Evolutionary conservation across 176 grass and related monocot genomes (phyloP).

Genomic region (Puccinellia tenuiflora): DNA sequence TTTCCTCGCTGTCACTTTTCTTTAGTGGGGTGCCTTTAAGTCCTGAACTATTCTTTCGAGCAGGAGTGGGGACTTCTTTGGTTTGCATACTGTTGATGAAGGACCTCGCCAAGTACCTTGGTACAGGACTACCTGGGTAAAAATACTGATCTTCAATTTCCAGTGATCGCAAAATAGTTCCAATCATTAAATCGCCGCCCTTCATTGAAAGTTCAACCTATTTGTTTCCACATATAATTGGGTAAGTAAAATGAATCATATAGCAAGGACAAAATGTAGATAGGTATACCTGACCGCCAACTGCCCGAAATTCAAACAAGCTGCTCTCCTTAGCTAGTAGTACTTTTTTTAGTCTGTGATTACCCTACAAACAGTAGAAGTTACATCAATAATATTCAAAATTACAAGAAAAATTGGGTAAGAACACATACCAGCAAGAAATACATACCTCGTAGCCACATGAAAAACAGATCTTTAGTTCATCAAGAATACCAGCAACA

Average conservation of each 20-base stretch:
- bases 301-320: slow-evolving; percentile 92
- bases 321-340: slow-evolving; percentile 71
- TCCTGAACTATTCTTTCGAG: slow-evolving; percentile 38
- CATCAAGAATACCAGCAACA: slow-evolving; percentile 89
- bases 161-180: slow-evolving; percentile 83
- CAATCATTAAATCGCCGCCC: slow-evolving; percentile 72
- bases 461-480: slow-evolving; percentile 80
- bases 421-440: background rate
- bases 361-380: slow-evolving; percentile 43
- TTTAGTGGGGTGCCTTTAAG: slow-evolving; percentile 35
- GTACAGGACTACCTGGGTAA: slow-evolving; percentile 43
- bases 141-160: slow-evolving; percentile 92
- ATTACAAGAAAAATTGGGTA: slow-evolving; percentile 8
- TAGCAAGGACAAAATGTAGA: slow-evolving; percentile 1
- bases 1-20: slow-evolving; percentile 80
- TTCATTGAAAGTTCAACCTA: slow-evolving; percentile 91
- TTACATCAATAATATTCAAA: slow-evolving; percentile 15
- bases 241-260: slow-evolving; percentile 9
- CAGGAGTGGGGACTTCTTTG: slow-evolving; percentile 23
- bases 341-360: slow-evolving; percentile 68
- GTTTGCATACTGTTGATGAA: slow-evolving; percentile 65
- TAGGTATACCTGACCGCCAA: slow-evolving; percentile 72
- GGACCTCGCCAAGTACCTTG: slow-evolving; percentile 83
- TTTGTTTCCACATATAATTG: slow-evolving; percentile 28
- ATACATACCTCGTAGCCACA: slow-evolving; percentile 78